These are phyloP conservation scores for Nicotiana knightiana DNA, from an alignment of 257 asterid genomes.

Conservation along the genomic window DNA sequence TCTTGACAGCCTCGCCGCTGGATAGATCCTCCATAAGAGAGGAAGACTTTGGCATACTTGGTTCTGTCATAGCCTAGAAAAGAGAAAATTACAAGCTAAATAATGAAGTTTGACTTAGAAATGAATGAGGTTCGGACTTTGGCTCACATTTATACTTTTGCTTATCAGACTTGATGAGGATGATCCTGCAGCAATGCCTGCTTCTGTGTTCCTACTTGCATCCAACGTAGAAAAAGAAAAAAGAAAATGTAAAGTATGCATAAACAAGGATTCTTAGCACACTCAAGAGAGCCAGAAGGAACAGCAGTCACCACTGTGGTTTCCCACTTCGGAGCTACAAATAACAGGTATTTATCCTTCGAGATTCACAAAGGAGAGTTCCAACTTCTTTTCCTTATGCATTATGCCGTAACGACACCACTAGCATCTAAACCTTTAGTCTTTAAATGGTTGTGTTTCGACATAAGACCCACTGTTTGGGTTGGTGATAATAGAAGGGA, in stretches of 20 bases:
- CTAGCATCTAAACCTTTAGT: neutral
- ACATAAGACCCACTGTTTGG: neutral
- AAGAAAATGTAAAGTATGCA: neutral
- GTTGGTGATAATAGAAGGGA: too few species aligned
- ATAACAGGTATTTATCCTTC: neutral
- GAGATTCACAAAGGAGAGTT: neutral
- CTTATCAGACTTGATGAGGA: neutral
- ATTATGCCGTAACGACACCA: neutral
- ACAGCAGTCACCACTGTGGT: neutral
- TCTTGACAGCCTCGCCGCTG: neutral
- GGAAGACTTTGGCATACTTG: neutral
- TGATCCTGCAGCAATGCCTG: neutral
- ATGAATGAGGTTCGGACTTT: neutral
- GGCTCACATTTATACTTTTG: neutral
- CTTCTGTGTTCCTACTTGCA: neutral
- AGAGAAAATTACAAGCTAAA: neutral
- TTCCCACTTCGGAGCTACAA: neutral
- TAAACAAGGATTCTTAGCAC: neutral
- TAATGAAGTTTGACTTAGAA: neutral
- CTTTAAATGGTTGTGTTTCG: neutral
- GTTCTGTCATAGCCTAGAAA: neutral
- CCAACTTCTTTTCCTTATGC: neutral
- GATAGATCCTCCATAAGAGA: neutral
- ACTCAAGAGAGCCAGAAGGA: neutral
- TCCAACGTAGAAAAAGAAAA: neutral